Evolutionary conservation across 2,329 filamentous ascomycete genomes (phyloP).

Genomic region (Alternaria arbusti): DNA sequence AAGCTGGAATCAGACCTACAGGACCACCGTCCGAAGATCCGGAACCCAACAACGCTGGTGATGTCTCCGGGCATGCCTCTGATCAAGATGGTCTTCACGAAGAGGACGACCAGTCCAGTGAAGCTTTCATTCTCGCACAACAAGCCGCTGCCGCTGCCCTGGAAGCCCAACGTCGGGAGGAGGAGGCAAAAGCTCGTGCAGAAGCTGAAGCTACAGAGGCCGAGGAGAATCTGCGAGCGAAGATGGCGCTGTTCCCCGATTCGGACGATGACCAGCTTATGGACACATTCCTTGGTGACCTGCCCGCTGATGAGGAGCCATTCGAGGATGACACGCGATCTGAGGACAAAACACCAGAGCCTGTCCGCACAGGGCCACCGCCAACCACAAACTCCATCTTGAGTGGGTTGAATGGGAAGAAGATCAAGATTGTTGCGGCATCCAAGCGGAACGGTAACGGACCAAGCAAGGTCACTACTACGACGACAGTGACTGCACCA

Average conservation of each 20-base stretch:
- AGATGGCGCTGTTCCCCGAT: conserved; percentile 42
- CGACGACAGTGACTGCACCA: conserved; percentile 14
- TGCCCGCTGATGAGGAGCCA: conserved; percentile 29
- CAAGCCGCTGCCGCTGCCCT: conserved; percentile 32
- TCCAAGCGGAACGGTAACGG: conserved; percentile 24
- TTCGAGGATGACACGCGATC: conserved; percentile 11
- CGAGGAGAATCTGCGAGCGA: conserved; percentile 44
- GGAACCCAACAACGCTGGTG: conserved; percentile 32
- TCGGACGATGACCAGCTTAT: conserved; percentile 35
- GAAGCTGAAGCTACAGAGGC: conserved; percentile 35
- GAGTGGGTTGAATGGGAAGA: conserved; percentile 40
- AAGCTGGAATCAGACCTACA: conserved; percentile 33
- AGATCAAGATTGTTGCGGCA: conserved; percentile 43
- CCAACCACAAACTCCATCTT: conserved; percentile 37
- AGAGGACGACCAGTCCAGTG: conserved; percentile 37
- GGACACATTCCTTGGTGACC: conserved; percentile 35
- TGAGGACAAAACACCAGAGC: conserved; percentile 3
- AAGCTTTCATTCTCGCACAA: conserved; percentile 33
- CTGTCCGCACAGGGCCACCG: conserved; percentile 18
- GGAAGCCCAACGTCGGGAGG: conserved; percentile 30
- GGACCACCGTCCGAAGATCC: conserved; percentile 32
- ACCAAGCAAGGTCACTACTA: conserved; percentile 18
- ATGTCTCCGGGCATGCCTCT: conserved; percentile 35
- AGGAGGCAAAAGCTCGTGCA: conserved; percentile 27
- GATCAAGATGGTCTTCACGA: conserved; percentile 37